Percentiles rank a stretch among this genome's conserved stretches.
These are phyloP conservation scores for Monilinia aucupariae DNA, from an alignment of 2,329 filamentous ascomycete genomes.

Conservation along the genomic window DNA sequence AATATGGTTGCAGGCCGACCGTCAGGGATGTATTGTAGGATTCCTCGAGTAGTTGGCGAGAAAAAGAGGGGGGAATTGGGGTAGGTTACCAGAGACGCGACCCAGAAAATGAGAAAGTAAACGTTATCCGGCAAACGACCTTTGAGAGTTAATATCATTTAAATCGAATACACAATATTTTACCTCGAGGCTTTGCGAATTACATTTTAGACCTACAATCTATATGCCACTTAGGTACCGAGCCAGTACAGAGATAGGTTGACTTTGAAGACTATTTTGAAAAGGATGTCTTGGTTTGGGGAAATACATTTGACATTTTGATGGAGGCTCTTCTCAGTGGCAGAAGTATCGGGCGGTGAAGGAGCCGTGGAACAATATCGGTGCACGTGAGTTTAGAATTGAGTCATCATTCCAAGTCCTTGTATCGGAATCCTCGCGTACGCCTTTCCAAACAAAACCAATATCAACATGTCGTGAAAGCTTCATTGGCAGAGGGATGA, in stretches of 20 bases:
- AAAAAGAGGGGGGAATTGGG: slow-evolving; percentile 38
- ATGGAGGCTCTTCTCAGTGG: neutral
- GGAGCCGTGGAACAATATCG: neutral
- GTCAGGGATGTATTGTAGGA: slow-evolving; percentile 61
- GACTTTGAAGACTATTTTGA: neutral
- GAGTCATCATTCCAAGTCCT: neutral
- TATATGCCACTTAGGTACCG: neutral
- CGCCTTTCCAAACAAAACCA: neutral
- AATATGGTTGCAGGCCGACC: slow-evolving; percentile 68
- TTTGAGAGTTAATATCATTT: neutral
- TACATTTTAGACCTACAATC: neutral
- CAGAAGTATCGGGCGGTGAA: neutral
- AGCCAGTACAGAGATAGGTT: neutral
- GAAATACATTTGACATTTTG: neutral
- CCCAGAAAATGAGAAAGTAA: neutral
- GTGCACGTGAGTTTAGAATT: neutral
- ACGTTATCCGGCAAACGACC: neutral
- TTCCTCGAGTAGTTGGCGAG: slow-evolving; percentile 43
- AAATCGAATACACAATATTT: neutral
- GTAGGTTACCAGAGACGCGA: neutral
- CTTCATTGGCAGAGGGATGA: neutral
- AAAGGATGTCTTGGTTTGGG: neutral
- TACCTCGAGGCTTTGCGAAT: neutral
- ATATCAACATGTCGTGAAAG: neutral
- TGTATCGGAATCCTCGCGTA: neutral